Conservation (phyloP, 129 eudicot species). For the Flaveria robusta region DNA sequence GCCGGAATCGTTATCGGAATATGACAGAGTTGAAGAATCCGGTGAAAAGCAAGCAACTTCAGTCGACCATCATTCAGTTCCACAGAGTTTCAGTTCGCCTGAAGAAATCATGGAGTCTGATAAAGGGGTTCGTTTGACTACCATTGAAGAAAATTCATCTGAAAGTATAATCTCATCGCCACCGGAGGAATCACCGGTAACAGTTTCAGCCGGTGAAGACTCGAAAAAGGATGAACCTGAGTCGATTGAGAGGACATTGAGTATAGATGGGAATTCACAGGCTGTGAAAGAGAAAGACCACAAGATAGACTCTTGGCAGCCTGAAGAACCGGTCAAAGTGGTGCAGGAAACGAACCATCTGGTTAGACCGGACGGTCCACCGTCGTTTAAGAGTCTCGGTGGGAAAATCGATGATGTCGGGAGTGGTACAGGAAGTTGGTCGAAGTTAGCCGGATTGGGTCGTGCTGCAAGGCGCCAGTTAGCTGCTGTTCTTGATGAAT, state of each 20-base stretch:
- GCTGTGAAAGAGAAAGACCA: constrained; percentile 51
- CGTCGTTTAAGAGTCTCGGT: constrained; percentile 60
- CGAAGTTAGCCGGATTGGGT: constrained; percentile 83
- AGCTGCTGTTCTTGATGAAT: constrained; percentile 81
- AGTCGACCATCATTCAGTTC: not conserved
- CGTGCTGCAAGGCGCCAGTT: constrained; percentile 91
- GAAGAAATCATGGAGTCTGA: constrained; percentile 54
- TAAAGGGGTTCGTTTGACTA: constrained; percentile 35
- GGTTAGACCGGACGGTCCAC: constrained; percentile 60
- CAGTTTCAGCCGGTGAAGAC: constrained; percentile 37
- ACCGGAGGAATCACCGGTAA: constrained; percentile 31
- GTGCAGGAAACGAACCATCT: constrained; percentile 46
- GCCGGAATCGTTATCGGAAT: constrained; percentile 33
- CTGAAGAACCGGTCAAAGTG: constrained; percentile 52
- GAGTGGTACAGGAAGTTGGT: constrained; percentile 80
- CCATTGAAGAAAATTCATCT: constrained; percentile 53
- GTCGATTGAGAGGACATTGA: constrained; percentile 45
- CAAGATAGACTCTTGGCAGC: constrained; percentile 51
- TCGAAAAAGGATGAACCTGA: constrained; percentile 41
- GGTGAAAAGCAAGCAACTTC: constrained; percentile 24
- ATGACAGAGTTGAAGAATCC: constrained; percentile 39
- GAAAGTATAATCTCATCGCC: constrained; percentile 28
- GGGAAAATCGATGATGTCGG: constrained; percentile 70
- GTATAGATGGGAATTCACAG: constrained; percentile 54
- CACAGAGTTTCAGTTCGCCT: constrained; percentile 39